Percentiles rank a stretch among this genome's conserved stretches.
Evolutionary conservation across 148 eudicot species (phyloP).

Genomic region (Persicaria maculosa): DNA sequence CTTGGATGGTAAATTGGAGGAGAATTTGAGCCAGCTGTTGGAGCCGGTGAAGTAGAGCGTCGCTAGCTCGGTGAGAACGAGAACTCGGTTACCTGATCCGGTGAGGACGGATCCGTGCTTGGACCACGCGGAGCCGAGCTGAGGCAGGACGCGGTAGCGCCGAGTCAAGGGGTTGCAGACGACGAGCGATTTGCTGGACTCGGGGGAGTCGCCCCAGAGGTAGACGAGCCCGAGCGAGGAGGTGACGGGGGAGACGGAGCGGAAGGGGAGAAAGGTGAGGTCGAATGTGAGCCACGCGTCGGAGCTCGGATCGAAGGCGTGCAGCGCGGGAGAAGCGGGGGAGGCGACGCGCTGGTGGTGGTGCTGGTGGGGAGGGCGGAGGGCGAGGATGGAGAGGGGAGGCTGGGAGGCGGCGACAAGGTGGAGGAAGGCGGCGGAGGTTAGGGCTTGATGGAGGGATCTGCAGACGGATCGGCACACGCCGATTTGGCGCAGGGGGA

Average conservation of each 20-base stretch:
- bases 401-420: conserved; percentile 28
- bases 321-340: conserved; percentile 29
- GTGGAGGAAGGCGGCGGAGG: conserved; percentile 39
- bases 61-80: conserved; percentile 73
- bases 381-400: conserved; percentile 27
- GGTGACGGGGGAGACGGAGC: conserved; percentile 53
- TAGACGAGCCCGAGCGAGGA: conserved; percentile 62
- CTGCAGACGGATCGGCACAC: conserved; percentile 46
- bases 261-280: conserved; percentile 66
- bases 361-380: conserved; percentile 29
- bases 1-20: conserved; percentile 73
- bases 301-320: conserved; percentile 42
- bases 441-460: conserved; percentile 35
- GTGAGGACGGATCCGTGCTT: conserved; percentile 77
- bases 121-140: conserved; percentile 84
- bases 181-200: conserved; percentile 33
- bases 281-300: conserved; percentile 46
- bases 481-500: conserved; percentile 60
- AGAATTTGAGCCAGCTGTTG: conserved; percentile 61
- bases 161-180: conserved; percentile 67
- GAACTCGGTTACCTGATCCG: conserved; percentile 40
- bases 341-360: conserved; percentile 15
- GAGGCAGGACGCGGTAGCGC: conserved; percentile 41
- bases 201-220: conserved; percentile 34
- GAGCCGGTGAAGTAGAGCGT: conserved; percentile 33